Conservation (phyloP, 305 asterid species). For the Rubia tinctorum region DNA sequence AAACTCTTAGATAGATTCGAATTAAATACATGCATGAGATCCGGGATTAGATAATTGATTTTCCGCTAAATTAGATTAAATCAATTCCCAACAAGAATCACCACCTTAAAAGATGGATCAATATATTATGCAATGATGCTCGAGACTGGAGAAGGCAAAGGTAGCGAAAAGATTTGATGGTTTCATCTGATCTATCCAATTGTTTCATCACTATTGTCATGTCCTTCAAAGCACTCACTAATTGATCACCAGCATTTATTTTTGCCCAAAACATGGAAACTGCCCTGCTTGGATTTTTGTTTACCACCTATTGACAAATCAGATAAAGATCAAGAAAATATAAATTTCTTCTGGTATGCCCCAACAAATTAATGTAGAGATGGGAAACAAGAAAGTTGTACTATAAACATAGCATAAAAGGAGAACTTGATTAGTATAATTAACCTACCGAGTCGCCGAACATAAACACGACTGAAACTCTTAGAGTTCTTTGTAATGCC, state of each 20-base stretch:
- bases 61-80: no score
- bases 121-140: conserved; percentile 76
- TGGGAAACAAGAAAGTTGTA: no score
- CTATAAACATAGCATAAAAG: no score
- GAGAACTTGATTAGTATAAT: no score
- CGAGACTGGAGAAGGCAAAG: conserved; percentile 82
- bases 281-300: conserved; percentile 83
- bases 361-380: not conserved
- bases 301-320: conserved; percentile 48
- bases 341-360: not conserved
- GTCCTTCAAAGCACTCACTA: conserved; percentile 92
- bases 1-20: no score
- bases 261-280: conserved; percentile 91
- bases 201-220: conserved; percentile 98
- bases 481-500: no score
- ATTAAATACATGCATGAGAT: no score
- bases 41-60: no score
- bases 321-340: not conserved
- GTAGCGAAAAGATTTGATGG: conserved; percentile 87
- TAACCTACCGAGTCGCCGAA: no score
- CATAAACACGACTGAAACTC: no score
- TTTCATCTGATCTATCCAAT: conserved; percentile 77
- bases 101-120: conserved; percentile 80
- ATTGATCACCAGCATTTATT: conserved; percentile 85
- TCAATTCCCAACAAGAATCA: no score